phyloP scores from a whole-genome alignment of 768 basidiomycete genomes.

The Lentinula detonsa region DNA sequence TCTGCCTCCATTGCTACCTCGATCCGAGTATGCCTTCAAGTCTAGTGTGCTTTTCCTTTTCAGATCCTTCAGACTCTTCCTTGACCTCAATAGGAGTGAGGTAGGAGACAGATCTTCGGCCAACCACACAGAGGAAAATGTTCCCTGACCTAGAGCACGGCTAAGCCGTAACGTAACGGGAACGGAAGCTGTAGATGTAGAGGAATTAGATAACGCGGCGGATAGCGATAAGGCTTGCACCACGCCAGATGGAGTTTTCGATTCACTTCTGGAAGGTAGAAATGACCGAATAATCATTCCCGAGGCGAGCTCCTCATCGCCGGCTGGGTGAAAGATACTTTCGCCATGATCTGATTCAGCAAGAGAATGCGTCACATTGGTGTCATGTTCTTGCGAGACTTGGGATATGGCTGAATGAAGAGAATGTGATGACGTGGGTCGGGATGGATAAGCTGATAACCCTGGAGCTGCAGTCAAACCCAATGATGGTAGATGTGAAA shows the following conservation, averaged over 20 bases:
- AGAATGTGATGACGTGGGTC: conserved; percentile 10
- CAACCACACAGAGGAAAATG: conserved; percentile 75
- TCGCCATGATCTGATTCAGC: conserved; percentile 7
- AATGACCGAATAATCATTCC: conserved; percentile 12
- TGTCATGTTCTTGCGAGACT: not conserved
- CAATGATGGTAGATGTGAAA: conserved; percentile 5
- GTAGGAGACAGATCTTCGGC: conserved; percentile 47
- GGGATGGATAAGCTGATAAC: conserved; percentile 10
- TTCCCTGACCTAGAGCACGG: conserved; percentile 58
- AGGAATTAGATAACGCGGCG: not conserved
- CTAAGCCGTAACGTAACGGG: conserved; percentile 41
- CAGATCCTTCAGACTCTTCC: conserved; percentile 34
- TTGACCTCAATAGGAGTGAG: conserved; percentile 36
- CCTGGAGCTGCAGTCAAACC: not conserved
- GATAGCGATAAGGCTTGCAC: not conserved
- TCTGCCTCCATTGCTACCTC: not conserved
- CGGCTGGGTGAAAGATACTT: not conserved
- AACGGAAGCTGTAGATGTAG: conserved; percentile 8
- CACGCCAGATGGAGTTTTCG: not conserved
- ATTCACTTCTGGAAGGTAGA: conserved; percentile 2
- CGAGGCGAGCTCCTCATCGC: conserved; percentile 7
- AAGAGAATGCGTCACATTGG: conserved; percentile 7
- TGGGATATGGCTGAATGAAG: conserved; percentile 2
- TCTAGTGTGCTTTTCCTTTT: conserved; percentile 14
- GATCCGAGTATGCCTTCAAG: not conserved